A percentile compares a stretch with the other conserved stretches of the same genome.
Evolutionary conservation across 257 asterid genomes (phyloP).

Genomic region (Paraleonurus japonicus): DNA sequence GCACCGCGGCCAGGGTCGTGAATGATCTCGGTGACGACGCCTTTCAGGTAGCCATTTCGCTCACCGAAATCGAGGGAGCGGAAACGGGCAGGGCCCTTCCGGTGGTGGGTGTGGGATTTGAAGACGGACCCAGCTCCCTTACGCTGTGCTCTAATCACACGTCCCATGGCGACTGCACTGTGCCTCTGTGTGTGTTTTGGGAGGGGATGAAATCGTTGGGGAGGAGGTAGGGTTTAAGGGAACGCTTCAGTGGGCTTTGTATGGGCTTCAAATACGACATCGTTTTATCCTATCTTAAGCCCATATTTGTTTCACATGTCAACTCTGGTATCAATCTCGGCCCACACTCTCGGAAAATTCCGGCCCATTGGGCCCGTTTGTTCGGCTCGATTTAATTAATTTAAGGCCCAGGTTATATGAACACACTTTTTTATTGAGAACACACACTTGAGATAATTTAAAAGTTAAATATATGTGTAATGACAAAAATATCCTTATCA

Average conservation of each 20-base stretch:
- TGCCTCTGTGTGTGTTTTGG: neutral
- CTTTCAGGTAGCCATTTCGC: conserved; percentile 53
- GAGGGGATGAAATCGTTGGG: neutral
- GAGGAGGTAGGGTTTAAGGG: conserved; percentile 23
- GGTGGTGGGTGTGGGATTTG: conserved; percentile 61
- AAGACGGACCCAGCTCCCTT: conserved; percentile 54
- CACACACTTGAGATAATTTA: no score
- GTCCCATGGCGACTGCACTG: conserved; percentile 34
- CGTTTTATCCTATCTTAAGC: no score
- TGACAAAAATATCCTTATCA: no score
- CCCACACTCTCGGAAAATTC: no score
- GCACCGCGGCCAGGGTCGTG: conserved; percentile 25
- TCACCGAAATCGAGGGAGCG: conserved; percentile 57
- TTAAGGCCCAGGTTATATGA: no score
- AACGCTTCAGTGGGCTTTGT: neutral
- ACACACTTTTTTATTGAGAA: no score
- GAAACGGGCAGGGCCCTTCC: conserved; percentile 52
- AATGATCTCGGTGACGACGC: conserved; percentile 49
- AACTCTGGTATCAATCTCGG: no score
- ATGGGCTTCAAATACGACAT: no score
- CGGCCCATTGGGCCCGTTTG: no score
- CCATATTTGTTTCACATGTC: no score
- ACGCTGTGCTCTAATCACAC: conserved; percentile 53
- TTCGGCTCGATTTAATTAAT: no score
- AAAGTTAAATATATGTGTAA: no score